A percentile compares a stretch with the other conserved stretches of the same genome.
Conservation (phyloP, 306 rosid genomes). For the Trifolium repens region DNA sequence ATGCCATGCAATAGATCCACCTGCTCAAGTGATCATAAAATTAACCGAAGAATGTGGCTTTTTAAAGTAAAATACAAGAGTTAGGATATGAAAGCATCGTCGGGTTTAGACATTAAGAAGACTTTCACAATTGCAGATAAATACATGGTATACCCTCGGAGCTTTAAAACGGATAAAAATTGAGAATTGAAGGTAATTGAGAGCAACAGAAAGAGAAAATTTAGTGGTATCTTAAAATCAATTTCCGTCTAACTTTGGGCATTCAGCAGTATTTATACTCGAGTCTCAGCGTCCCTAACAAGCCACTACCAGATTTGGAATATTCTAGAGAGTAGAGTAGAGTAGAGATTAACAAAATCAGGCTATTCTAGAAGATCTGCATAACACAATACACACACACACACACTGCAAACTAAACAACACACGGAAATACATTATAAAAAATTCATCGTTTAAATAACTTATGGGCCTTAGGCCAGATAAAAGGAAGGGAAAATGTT, state of each 20-base stretch:
- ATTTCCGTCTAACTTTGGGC: neutral
- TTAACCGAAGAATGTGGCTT: slow-evolving; percentile 30
- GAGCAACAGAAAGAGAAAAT: neutral
- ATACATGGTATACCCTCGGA: slow-evolving; percentile 1
- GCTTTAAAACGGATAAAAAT: slow-evolving; percentile 1
- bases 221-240: slow-evolving; percentile 4
- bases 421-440: neutral
- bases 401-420: neutral
- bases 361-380: neutral
- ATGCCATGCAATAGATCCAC: slow-evolving; percentile 80
- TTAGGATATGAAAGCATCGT: slow-evolving; percentile 2
- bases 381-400: neutral
- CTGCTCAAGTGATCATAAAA: slow-evolving; percentile 56
- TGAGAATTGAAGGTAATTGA: slow-evolving; percentile 1
- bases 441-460: neutral
- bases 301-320: neutral
- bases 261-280: neutral
- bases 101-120: slow-evolving; percentile 11
- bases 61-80: slow-evolving; percentile 2
- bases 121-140: neutral
- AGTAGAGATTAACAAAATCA: too few relatives aligned
- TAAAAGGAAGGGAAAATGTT: neutral
- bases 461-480: neutral
- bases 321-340: too few relatives aligned
- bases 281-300: neutral